Conservation (phyloP, 805 yeast genomes). For the Candida sphagnicola region DNA sequence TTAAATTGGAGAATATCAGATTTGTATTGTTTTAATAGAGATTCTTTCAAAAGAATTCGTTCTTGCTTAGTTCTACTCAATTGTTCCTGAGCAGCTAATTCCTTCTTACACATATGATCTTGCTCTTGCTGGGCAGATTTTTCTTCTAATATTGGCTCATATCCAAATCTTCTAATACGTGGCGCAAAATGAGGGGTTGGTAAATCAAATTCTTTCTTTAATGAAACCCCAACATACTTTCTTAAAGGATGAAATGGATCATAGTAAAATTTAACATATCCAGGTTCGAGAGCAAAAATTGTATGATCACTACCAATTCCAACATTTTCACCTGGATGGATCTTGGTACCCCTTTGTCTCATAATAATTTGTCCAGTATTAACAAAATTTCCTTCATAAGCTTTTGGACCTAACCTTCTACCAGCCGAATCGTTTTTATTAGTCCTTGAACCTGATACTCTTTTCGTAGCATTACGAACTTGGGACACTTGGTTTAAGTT, state of each 20-base stretch:
- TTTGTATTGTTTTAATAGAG: conserved; percentile 2
- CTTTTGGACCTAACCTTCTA: conserved; percentile 88
- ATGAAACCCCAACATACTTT: conserved; percentile 84
- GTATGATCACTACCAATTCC: conserved; percentile 94
- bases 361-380: conserved; percentile 80
- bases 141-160: conserved; percentile 47
- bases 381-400: conserved; percentile 72
- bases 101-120: conserved; percentile 63
- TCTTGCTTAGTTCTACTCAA: conserved; percentile 36
- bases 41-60: conserved; percentile 39
- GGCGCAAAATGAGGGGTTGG: conserved; percentile 95
- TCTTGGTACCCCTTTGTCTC: conserved; percentile 93
- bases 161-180: conserved; percentile 79
- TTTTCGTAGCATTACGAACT: conserved; percentile 88
- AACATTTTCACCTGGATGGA: conserved; percentile 91
- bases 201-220: conserved; percentile 55
- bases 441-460: conserved; percentile 92
- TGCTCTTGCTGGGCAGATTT: conserved; percentile 56
- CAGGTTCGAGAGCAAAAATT: conserved; percentile 86
- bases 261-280: conserved; percentile 82
- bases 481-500: conserved; percentile 19
- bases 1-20: conserved; percentile 18
- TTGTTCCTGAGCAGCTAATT: conserved; percentile 52
- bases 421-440: conserved; percentile 94
- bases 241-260: conserved; percentile 97